These are phyloP conservation scores for Luffa aegyptiaca DNA, from an alignment of 306 rosid species.

Conservation along the genomic window DNA sequence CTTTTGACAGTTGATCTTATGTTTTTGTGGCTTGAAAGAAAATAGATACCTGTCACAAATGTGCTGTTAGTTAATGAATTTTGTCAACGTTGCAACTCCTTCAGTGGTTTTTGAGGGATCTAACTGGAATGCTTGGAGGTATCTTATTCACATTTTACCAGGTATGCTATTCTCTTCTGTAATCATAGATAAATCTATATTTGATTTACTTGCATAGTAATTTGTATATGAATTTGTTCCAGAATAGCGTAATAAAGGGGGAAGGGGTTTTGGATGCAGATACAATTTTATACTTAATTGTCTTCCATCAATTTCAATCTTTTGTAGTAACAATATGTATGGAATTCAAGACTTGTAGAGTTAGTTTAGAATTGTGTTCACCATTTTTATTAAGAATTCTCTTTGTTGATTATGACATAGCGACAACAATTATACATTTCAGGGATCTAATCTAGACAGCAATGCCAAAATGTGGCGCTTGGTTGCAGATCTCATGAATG, in stretches of 20 bases:
- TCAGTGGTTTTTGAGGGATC: conserved; percentile 99
- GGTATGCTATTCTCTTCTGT: conserved; percentile 31
- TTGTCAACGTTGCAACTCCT: conserved; percentile 19
- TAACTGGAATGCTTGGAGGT: conserved; percentile 98
- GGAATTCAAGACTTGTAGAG: neutral
- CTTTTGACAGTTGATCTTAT: neutral
- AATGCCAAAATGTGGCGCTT: conserved; percentile 98
- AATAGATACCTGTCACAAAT: neutral
- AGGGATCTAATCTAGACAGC: conserved; percentile 96
- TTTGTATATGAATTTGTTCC: neutral
- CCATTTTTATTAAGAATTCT: neutral
- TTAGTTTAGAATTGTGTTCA: conserved; percentile 1
- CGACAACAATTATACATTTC: conserved; percentile 14
- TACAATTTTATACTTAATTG: neutral
- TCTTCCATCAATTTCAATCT: neutral
- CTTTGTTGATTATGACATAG: neutral
- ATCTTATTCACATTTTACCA: conserved; percentile 93
- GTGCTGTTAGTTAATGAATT: neutral
- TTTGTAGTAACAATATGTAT: neutral
- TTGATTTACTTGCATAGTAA: neutral
- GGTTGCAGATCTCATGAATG: conserved; percentile 97
- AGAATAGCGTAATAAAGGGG: neutral
- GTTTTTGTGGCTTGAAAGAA: conserved; percentile 15
- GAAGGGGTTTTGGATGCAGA: neutral
- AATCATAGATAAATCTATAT: neutral